These are phyloP conservation scores for Hanseniaspora lindneri DNA, from an alignment of 805 yeast genomes.

Conservation along the genomic window DNA sequence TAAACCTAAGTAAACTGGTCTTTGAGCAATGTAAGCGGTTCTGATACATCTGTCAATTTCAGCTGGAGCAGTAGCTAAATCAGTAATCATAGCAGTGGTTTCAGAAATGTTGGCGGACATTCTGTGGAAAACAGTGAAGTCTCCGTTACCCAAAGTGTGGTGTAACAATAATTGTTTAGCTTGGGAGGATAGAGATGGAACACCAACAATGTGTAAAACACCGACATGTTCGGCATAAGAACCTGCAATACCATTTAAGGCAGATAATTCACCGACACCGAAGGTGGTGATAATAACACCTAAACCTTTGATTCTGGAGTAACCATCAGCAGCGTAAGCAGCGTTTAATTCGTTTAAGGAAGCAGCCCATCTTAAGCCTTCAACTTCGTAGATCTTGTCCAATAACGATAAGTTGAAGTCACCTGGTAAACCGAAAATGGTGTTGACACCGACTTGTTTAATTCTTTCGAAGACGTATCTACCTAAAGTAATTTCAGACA, in stretches of 20 bases:
- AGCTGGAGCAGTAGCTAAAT: conserved; percentile 52
- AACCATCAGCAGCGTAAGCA: conserved; percentile 74
- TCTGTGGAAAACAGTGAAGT: conserved; percentile 63
- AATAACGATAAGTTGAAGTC: conserved; percentile 64
- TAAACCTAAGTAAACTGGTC: conserved; percentile 73
- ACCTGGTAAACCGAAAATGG: conserved; percentile 73
- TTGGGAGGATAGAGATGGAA: conserved; percentile 65
- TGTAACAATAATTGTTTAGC: conserved; percentile 62
- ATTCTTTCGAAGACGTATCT: conserved; percentile 68
- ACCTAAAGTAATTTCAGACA: conserved; percentile 53
- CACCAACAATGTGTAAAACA: conserved; percentile 72
- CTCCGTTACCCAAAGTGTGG: conserved; percentile 77
- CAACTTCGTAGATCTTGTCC: conserved; percentile 63
- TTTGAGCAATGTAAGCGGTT: conserved; percentile 56
- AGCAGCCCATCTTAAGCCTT: conserved; percentile 77
- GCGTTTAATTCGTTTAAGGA: conserved; percentile 85
- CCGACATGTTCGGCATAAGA: conserved; percentile 85
- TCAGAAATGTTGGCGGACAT: conserved; percentile 66
- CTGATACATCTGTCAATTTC: conserved; percentile 65
- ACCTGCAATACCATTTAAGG: conserved; percentile 79
- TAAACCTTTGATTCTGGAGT: conserved; percentile 68
- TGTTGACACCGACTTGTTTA: conserved; percentile 55
- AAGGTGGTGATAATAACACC: conserved; percentile 70
- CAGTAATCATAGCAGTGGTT: conserved; percentile 53
- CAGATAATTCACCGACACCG: conserved; percentile 83